Evolutionary conservation across 2,329 filamentous ascomycete species (phyloP).

Genomic region (Hypoxylon sp.): DNA sequence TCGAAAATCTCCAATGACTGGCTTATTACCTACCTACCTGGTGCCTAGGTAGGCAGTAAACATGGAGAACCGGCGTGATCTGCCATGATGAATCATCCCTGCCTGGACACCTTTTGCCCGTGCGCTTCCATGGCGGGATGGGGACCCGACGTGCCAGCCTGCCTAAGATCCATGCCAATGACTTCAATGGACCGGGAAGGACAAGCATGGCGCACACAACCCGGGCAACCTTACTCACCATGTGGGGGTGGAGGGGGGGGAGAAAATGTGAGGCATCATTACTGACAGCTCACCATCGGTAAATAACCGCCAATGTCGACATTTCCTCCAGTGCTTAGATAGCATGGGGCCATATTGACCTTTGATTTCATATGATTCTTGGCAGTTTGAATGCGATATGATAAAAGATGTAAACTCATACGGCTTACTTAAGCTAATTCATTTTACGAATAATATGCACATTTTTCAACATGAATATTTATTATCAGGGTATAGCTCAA

Average conservation of each 20-base stretch:
- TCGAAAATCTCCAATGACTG: slow-evolving; percentile 12
- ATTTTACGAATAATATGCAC: no score
- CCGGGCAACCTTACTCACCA: slow-evolving; percentile 30
- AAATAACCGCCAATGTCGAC: slow-evolving; percentile 2
- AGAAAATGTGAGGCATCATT: slow-evolving; percentile 25
- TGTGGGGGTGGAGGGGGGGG: slow-evolving; percentile 29
- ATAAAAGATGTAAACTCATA: slow-evolving; percentile 19
- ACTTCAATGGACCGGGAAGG: slow-evolving; percentile 23
- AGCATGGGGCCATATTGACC: not conserved
- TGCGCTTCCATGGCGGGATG: slow-evolving; percentile 31
- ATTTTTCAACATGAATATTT: no score
- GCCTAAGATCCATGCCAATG: slow-evolving; percentile 16
- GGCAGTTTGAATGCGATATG: slow-evolving; percentile 23
- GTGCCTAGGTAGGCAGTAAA: slow-evolving; percentile 24
- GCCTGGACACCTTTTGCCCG: slow-evolving; percentile 16
- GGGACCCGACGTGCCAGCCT: slow-evolving; percentile 16
- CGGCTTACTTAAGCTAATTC: no score
- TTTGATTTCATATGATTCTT: slow-evolving; percentile 25
- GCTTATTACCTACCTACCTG: not conserved
- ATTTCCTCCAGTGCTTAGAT: not conserved
- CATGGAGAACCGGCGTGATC: slow-evolving; percentile 7
- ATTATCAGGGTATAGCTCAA: no score
- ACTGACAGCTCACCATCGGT: slow-evolving; percentile 20
- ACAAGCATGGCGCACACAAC: slow-evolving; percentile 19
- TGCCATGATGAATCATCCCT: slow-evolving; percentile 16